Evolutionary conservation across 495 filamentous ascomycete genomes (phyloP), one percentile per base, ranked within the genome.

Genomic region (Hypoxylon intermedium): DNA sequence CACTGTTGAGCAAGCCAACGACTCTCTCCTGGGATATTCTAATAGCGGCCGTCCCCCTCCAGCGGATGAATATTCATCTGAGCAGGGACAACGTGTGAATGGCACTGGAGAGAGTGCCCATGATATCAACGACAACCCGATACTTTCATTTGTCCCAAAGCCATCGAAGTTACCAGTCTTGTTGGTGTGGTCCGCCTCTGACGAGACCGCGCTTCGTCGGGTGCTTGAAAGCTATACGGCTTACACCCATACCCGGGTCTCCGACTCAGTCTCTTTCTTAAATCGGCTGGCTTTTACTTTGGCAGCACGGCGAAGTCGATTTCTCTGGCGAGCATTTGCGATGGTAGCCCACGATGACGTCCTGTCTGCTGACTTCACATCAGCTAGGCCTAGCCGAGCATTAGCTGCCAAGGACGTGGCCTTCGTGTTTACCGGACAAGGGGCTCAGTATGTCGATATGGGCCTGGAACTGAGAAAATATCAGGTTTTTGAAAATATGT

Each of bases 391-490:
- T 5, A 37, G 7, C 13, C 48, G 45, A 11, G 34, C 31, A 26
- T 18, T 47, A 11, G 33, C 42, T 34, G 2, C 44, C 33, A 47
- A 9, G 7, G 20, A 13, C 28, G 72, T 2, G 42, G n/a, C 2
- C 73, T 72, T 26, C n/a, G 68, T 75, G 3, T 77, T 75, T 52
- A 77, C 65, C 4, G 74, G 74, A 4, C 74, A 76, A 41, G 74
- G 74, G 2, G 72, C 71, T 3, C 78, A 83, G 41, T 85, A 75
- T 74, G 12, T 60, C 11, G 68, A 60, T 0, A 85, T 85, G 82
- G 81, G 79, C 0, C 61, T 64, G 5, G 74, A 80, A 46, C 70
- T 83, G 0, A 36, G 76, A 5, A 23, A 52, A 0, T 69, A 60
- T 6, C 20, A 55, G 1, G n/a, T 56, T 2, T 69, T 65, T 36